Evolutionary conservation across 768 basidiomycete genomes (phyloP).

Genomic region (Cyclocybe aegerita): DNA sequence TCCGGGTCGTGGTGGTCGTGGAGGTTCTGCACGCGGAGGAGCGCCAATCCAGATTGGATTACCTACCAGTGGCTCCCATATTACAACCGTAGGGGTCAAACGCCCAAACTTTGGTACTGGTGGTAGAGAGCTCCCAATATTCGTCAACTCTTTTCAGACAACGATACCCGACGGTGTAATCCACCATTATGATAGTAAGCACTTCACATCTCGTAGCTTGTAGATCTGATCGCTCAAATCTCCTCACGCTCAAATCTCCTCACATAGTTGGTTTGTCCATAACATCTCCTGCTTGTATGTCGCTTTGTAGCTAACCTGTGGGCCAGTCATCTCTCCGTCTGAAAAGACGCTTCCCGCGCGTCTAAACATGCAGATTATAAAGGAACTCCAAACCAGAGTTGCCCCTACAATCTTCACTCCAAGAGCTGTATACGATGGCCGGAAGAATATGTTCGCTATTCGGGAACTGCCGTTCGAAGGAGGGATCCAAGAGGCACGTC

Average conservation of each 20-base stretch:
- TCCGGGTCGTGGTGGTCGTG: conserved; percentile 33
- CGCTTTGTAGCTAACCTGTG: background rate
- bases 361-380: conserved; percentile 71
- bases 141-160: conserved; percentile 64
- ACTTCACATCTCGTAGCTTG: background rate
- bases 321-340: conserved; percentile 59
- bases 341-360: conserved; percentile 69
- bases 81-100: conserved; percentile 64
- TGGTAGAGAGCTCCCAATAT: conserved; percentile 42
- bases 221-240: conserved; percentile 2
- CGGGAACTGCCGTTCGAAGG: conserved; percentile 57
- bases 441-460: conserved; percentile 72
- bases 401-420: conserved; percentile 72
- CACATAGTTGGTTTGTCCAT: conserved; percentile 42
- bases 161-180: conserved; percentile 63
- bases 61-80: conserved; percentile 32
- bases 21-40: conserved; percentile 27
- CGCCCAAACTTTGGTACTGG: conserved; percentile 61
- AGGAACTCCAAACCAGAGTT: conserved; percentile 53
- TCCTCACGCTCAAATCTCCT: conserved; percentile 9
- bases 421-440: conserved; percentile 73
- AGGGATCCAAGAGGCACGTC: conserved; percentile 51
- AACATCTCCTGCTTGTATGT: background rate
- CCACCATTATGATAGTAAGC: conserved; percentile 77
- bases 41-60: conserved; percentile 20